A percentile compares a stretch with the other conserved stretches of the same genome.
Evolutionary conservation across 176 grass and related monocot genomes (phyloP).

Genomic region (Ampelocalamus luodianensis): DNA sequence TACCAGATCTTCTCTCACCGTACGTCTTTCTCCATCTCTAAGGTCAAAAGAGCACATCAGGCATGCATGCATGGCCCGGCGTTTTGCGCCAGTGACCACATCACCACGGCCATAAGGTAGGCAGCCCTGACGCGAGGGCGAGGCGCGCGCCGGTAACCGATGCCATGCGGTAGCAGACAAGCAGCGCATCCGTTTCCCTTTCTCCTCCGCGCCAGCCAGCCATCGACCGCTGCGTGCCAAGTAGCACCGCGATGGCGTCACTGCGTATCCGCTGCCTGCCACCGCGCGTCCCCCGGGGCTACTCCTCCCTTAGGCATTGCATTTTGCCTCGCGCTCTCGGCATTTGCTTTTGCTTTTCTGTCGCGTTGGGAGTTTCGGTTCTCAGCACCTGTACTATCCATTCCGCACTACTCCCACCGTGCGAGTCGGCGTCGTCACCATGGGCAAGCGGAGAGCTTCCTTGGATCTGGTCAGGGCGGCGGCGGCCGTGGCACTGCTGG

Average conservation of each 20-base stretch:
- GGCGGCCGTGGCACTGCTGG: not conserved
- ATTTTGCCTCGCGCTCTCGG: not conserved
- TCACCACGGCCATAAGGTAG: slow-evolving; percentile 6
- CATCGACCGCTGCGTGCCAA: not conserved
- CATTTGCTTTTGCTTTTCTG: not conserved
- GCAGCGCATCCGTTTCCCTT: slow-evolving; percentile 13
- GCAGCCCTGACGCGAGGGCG: not conserved
- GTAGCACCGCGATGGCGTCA: slow-evolving; percentile 8
- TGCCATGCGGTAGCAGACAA: slow-evolving; percentile 41
- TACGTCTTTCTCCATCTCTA: no score
- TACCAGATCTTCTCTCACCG: no score
- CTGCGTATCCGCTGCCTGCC: not conserved
- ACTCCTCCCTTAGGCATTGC: not conserved
- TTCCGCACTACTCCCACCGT: not conserved
- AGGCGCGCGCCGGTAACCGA: slow-evolving; percentile 26
- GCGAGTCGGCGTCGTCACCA: slow-evolving; percentile 11
- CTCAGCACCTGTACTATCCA: not conserved
- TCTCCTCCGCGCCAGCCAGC: not conserved
- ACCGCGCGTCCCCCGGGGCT: not conserved
- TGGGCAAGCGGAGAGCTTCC: slow-evolving; percentile 37
- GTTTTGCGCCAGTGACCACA: not conserved
- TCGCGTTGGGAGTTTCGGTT: not conserved
- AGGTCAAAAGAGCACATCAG: not conserved
- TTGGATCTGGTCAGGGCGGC: not conserved
- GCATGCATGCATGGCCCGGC: not conserved